These are phyloP conservation scores for Leptographium lundbergii DNA, from an alignment of 2,329 filamentous ascomycete species.

Conservation along the genomic window DNA sequence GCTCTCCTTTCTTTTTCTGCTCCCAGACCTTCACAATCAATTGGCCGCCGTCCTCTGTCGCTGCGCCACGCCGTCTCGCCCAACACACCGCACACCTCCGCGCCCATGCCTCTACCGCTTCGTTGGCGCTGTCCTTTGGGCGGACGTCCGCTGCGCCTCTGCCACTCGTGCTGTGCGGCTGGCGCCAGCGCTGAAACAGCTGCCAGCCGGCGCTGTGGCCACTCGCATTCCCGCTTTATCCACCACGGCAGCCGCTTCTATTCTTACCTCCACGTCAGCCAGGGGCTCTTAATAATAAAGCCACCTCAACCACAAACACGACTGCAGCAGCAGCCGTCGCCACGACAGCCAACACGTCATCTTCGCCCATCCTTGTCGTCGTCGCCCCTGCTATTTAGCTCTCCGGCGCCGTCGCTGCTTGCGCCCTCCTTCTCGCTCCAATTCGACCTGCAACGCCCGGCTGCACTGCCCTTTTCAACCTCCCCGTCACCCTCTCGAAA, in stretches of 20 bases:
- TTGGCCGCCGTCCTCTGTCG: background rate
- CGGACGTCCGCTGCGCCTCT: conserved; percentile 4
- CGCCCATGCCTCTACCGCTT: background rate
- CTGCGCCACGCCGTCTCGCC: background rate
- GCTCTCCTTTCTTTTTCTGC: background rate
- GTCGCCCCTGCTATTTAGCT: conserved; percentile 6
- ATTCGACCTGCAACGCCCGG: background rate
- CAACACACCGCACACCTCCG: background rate
- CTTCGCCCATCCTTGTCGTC: background rate
- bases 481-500: conserved; percentile 10
- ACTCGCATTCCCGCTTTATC: background rate
- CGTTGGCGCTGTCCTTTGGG: conserved; percentile 7
- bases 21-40: background rate
- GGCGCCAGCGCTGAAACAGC: background rate
- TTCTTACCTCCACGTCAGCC: conserved; percentile 11
- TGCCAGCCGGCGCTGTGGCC: background rate
- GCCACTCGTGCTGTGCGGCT: conserved; percentile 1
- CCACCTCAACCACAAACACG: conserved; percentile 20
- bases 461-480: conserved; percentile 3
- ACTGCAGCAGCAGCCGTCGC: background rate
- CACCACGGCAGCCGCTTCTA: conserved; percentile 1
- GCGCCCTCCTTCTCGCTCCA: conserved; percentile 1
- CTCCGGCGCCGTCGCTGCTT: conserved; percentile 1
- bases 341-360: background rate
- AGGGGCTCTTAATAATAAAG: conserved; percentile 15